Conservation (phyloP, 176 grass and related monocot genomes). For the Guadua angustifolia region DNA sequence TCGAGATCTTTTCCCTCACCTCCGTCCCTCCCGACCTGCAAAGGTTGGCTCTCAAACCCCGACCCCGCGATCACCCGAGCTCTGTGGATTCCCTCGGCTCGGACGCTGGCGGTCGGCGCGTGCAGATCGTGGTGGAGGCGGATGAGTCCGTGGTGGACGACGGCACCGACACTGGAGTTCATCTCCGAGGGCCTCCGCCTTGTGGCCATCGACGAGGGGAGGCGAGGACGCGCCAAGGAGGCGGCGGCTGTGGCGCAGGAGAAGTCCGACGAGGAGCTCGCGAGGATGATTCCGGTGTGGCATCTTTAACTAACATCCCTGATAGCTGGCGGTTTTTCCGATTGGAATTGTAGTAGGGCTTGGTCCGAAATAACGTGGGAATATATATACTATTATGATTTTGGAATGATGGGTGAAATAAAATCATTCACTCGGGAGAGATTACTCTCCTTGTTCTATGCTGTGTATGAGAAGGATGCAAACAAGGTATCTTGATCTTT, state of each 20-base stretch:
- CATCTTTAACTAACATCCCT: neutral
- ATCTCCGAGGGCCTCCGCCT: conserved; percentile 62
- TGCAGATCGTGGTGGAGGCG: conserved; percentile 72
- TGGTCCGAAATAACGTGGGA: neutral
- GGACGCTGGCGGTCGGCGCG: neutral
- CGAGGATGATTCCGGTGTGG: conserved; percentile 71
- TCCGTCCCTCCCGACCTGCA: conserved; percentile 84
- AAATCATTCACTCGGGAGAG: conserved; percentile 93
- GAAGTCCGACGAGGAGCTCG: conserved; percentile 78
- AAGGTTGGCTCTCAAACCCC: conserved; percentile 56
- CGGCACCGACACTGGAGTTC: conserved; percentile 61
- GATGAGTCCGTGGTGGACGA: conserved; percentile 62
- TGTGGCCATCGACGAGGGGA: conserved; percentile 42
- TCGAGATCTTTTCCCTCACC: conserved; percentile 91
- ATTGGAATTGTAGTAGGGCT: neutral
- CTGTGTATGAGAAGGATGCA: conserved; percentile 92
- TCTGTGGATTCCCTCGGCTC: no score
- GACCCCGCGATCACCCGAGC: no score
- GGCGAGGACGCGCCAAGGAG: neutral
- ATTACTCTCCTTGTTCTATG: conserved; percentile 92
- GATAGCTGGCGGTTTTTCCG: neutral
- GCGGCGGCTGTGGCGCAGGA: conserved; percentile 39
- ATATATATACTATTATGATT: conserved; percentile 98
- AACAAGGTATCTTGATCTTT: conserved; percentile 75
- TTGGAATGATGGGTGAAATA: conserved; percentile 99